phyloP scores from a whole-genome alignment of 2,329 filamentous ascomycete species.

The Arthrobotrys musiformis region DNA sequence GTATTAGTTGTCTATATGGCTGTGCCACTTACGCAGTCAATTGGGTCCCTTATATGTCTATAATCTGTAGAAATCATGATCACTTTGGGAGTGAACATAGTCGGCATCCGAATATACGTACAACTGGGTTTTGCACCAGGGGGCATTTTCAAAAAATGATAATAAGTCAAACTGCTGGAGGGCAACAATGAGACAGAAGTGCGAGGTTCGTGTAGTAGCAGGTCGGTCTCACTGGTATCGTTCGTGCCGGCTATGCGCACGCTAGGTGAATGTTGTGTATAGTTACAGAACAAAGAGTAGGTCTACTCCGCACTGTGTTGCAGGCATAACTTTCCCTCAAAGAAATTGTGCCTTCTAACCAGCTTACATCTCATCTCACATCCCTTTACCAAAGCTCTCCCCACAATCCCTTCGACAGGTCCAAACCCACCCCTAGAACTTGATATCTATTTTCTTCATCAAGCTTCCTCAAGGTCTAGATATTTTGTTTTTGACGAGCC shows the following conservation, averaged over 20 bases:
- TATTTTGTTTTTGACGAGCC: no score
- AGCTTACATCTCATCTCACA: background rate
- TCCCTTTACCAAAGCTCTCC: background rate
- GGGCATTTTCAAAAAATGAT: no score
- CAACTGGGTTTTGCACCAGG: no score
- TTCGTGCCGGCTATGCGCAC: background rate
- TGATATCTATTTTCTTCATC: background rate
- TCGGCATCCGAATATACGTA: no score
- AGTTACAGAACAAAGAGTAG: background rate
- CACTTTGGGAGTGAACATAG: no score
- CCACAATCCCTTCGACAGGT: background rate
- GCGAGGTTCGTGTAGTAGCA: no score
- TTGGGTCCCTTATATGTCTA: background rate
- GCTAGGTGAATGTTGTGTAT: background rate
- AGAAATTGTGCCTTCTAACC: background rate
- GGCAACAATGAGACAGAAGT: background rate
- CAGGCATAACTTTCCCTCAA: background rate
- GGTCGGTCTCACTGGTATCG: background rate
- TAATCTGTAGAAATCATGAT: background rate
- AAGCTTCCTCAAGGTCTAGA: no score
- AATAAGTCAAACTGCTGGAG: no score
- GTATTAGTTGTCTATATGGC: no score
- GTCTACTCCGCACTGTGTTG: constrained; percentile 12
- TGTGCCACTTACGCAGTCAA: background rate
- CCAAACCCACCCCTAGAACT: background rate